Percentiles rank a stretch among this genome's conserved stretches.
phyloP scores from a whole-genome alignment of 2,329 filamentous ascomycete species.

The Aschersonia sp. region DNA sequence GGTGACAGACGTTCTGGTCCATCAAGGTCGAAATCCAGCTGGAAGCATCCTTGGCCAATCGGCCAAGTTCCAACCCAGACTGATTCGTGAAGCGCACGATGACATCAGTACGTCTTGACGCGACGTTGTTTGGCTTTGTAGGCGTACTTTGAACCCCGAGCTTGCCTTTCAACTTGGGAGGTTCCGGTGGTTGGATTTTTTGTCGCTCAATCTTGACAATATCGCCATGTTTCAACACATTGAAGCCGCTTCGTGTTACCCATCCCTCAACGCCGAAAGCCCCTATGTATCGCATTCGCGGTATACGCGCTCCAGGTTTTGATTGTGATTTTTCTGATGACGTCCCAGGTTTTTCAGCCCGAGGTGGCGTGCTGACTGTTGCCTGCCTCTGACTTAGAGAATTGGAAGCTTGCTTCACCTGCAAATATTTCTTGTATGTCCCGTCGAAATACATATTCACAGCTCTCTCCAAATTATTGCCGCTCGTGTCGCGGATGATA shows the following conservation, averaged over 20 bases:
- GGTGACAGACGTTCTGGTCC: constrained; percentile 76
- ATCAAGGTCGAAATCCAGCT: constrained; percentile 86
- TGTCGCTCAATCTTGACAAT: constrained; percentile 75
- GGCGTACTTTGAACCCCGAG: constrained; percentile 18
- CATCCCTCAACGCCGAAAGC: constrained; percentile 86
- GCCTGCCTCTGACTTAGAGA: neutral
- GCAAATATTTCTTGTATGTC: constrained; percentile 39
- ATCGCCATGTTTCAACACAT: constrained; percentile 68
- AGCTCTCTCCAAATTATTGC: constrained; percentile 43
- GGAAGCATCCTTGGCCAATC: constrained; percentile 74
- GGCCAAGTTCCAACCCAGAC: constrained; percentile 68
- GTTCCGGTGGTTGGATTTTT: constrained; percentile 48
- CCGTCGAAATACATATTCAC: constrained; percentile 59
- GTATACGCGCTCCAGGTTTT: constrained; percentile 13
- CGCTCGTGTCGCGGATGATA: constrained; percentile 37
- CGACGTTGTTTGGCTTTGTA: constrained; percentile 26
- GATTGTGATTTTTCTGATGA: neutral
- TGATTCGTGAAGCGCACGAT: constrained; percentile 81
- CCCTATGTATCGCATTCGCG: constrained; percentile 58
- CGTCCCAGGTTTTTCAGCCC: neutral
- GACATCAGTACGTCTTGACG: constrained; percentile 60
- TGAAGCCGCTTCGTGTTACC: constrained; percentile 71
- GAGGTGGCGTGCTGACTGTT: constrained; percentile 1
- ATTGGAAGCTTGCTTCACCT: constrained; percentile 8
- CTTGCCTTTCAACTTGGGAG: constrained; percentile 28